Evolutionary conservation across 2,329 filamentous ascomycete species (phyloP).

Genomic region (Colletotrichum ledebouriae): DNA sequence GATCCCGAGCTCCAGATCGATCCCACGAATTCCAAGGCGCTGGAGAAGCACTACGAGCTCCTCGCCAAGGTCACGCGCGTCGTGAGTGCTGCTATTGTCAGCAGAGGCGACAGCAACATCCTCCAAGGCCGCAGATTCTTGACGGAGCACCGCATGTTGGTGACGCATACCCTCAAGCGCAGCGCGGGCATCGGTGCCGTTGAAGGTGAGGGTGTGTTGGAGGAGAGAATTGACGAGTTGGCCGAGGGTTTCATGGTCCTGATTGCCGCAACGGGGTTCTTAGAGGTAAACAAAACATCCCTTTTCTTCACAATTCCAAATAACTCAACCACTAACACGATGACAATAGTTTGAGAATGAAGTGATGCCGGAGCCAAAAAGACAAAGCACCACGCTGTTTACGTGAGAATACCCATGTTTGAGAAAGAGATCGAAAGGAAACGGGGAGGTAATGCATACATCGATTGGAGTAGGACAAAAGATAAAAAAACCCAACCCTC

Average conservation of each 20-base stretch:
- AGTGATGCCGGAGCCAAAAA: slow-evolving; percentile 50
- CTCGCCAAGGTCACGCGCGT: slow-evolving; percentile 85
- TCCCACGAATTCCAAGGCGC: slow-evolving; percentile 75
- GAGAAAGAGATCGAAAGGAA: neutral
- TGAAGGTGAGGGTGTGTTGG: slow-evolving; percentile 59
- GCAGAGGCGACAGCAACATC: slow-evolving; percentile 85
- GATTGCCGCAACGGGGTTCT: slow-evolving; percentile 84
- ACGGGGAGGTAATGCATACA: neutral
- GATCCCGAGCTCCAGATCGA: slow-evolving; percentile 94
- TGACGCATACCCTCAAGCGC: slow-evolving; percentile 91
- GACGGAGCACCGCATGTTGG: slow-evolving; percentile 83
- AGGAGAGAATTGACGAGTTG: slow-evolving; percentile 78
- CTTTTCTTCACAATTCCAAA: neutral
- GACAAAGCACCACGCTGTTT: slow-evolving; percentile 54
- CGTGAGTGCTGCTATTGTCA: slow-evolving; percentile 84
- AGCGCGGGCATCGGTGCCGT: slow-evolving; percentile 80
- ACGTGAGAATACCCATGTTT: slow-evolving; percentile 49
- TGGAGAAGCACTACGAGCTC: slow-evolving; percentile 86
- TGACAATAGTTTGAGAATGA: slow-evolving; percentile 57
- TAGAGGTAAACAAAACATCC: slow-evolving; percentile 76
- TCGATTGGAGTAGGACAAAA: slow-evolving; percentile 11
- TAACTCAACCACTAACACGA: neutral
- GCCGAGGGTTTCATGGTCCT: slow-evolving; percentile 89
- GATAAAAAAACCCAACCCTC: neutral
- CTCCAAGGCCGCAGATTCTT: slow-evolving; percentile 85